phyloP scores from a whole-genome alignment of 2,329 filamentous ascomycete species.

The Trichoderma sp. region DNA sequence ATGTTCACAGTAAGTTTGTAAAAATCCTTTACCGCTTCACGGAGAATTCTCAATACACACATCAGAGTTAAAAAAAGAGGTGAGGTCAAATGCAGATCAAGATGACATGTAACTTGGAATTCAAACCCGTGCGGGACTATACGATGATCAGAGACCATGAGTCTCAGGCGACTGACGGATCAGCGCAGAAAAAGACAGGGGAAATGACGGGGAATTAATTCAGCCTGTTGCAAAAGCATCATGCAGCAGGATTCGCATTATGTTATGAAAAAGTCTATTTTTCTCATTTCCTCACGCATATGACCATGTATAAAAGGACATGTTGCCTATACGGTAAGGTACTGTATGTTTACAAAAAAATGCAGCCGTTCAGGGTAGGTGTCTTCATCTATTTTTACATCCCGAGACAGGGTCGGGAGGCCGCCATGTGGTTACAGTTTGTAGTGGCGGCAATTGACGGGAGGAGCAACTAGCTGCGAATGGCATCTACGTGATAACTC shows the following conservation, averaged over 20 bases:
- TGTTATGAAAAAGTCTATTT: background rate
- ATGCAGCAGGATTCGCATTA: background rate
- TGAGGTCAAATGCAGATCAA: background rate
- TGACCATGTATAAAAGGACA: background rate
- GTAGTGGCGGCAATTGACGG: background rate
- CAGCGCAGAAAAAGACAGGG: background rate
- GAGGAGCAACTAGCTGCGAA: background rate
- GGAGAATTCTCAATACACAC: background rate
- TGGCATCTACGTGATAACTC: background rate
- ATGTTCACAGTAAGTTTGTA: too few relatives aligned
- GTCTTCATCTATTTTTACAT: background rate
- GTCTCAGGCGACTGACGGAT: background rate
- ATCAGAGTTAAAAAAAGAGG: background rate
- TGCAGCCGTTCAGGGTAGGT: constrained; percentile 1
- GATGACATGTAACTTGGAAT: background rate
- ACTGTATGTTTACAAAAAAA: background rate
- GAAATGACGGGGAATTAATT: background rate
- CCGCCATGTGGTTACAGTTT: background rate
- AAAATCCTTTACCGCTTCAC: too few relatives aligned
- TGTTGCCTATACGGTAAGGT: background rate
- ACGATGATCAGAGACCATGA: background rate
- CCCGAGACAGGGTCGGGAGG: background rate
- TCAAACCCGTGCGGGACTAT: background rate
- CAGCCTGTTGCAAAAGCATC: background rate
- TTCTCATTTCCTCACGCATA: background rate